Conservation (phyloP, 495 filamentous ascomycete genomes). For the Neurospora terricola region DNA sequence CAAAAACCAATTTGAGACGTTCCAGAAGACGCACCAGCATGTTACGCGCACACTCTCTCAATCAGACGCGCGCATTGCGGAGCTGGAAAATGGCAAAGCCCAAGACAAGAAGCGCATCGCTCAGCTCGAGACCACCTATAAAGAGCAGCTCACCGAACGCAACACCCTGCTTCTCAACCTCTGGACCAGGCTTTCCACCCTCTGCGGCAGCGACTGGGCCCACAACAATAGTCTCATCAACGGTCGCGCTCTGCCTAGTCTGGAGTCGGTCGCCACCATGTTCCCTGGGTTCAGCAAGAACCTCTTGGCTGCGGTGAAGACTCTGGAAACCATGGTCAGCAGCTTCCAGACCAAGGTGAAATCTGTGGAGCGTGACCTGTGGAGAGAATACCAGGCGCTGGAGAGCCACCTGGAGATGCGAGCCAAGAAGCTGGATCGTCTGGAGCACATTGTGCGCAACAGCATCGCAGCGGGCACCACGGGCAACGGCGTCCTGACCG, state of each 20-base stretch:
- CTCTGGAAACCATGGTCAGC: slow-evolving; percentile 70
- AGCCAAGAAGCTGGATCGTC: slow-evolving; percentile 74
- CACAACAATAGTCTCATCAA: slow-evolving; percentile 84
- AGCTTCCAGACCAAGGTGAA: slow-evolving; percentile 73
- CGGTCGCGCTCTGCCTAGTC: slow-evolving; percentile 64
- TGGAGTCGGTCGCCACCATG: slow-evolving; percentile 71
- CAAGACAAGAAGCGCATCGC: slow-evolving; percentile 66
- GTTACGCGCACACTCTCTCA: slow-evolving; percentile 71
- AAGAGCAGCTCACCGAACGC: slow-evolving; percentile 79
- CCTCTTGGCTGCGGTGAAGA: slow-evolving; percentile 76
- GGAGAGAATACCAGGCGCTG: slow-evolving; percentile 80
- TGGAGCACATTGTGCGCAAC: slow-evolving; percentile 63
- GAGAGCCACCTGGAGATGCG: slow-evolving; percentile 71
- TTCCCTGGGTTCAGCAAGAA: slow-evolving; percentile 84
- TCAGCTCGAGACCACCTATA: slow-evolving; percentile 64
- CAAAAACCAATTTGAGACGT: slow-evolving; percentile 75
- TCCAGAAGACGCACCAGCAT: slow-evolving; percentile 76
- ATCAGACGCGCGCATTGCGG: slow-evolving; percentile 71
- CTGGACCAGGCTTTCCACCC: slow-evolving; percentile 76
- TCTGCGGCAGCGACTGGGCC: slow-evolving; percentile 88
- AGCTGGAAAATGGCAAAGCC: slow-evolving; percentile 65
- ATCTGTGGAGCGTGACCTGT: slow-evolving; percentile 75
- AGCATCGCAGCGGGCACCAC: slow-evolving; percentile 36
- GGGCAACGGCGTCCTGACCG: slow-evolving; percentile 12
- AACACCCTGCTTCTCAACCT: slow-evolving; percentile 76